These are phyloP conservation scores for Schoenoplectus tabernaemontani DNA, from an alignment of 202 grass and related monocot species.

Conservation along the genomic window DNA sequence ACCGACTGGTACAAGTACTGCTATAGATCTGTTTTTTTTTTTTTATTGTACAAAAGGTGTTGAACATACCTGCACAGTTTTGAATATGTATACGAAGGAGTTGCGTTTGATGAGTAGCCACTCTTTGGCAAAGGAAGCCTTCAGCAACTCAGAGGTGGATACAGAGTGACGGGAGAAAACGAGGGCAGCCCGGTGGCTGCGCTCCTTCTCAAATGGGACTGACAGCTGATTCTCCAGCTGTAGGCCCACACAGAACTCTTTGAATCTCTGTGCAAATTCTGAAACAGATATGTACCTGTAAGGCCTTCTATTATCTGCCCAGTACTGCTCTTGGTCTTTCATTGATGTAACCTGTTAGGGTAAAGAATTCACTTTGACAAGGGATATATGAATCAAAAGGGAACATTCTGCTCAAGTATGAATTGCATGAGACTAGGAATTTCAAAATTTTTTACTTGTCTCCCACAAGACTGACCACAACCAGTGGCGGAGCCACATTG, in stretches of 20 bases:
- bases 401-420: background rate
- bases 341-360: slow-evolving; percentile 68
- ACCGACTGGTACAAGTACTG: background rate
- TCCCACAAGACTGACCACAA: background rate
- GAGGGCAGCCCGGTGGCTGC: slow-evolving; percentile 70
- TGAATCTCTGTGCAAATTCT: slow-evolving; percentile 64
- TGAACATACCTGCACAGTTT: slow-evolving; percentile 58
- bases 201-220: slow-evolving; percentile 58
- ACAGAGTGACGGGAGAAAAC: slow-evolving; percentile 68
- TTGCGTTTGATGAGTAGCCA: slow-evolving; percentile 99
- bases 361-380: background rate
- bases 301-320: slow-evolving; percentile 54
- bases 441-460: background rate
- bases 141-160: slow-evolving; percentile 62
- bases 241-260: slow-evolving; percentile 63
- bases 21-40: background rate
- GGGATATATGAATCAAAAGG: background rate
- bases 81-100: slow-evolving; percentile 96
- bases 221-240: slow-evolving; percentile 79
- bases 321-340: slow-evolving; percentile 98
- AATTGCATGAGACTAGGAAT: background rate
- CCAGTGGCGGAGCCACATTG: too few relatives aligned
- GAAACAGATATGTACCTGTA: slow-evolving; percentile 82
- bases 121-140: slow-evolving; percentile 79
- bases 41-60: background rate